Percentiles rank a stretch among this genome's conserved stretches.
phyloP scores from a whole-genome alignment of 495 filamentous ascomycete genomes.

The Neurospora intermedia region DNA sequence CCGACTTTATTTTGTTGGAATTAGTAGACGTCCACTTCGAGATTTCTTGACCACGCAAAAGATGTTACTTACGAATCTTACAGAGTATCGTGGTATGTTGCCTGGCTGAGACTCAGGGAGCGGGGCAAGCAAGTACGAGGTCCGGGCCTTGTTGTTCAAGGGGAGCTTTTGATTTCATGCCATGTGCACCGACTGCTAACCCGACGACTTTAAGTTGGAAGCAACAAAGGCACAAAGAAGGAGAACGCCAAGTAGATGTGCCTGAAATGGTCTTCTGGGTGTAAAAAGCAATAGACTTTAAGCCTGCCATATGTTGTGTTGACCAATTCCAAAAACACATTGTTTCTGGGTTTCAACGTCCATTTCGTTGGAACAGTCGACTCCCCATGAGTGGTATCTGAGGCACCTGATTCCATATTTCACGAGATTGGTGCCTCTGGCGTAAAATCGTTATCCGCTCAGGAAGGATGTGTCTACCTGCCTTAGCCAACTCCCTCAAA shows the following conservation, averaged over 20 bases:
- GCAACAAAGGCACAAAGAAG: not conserved
- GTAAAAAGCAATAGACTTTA: not conserved
- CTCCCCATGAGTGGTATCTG: not conserved
- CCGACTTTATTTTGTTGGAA: not conserved
- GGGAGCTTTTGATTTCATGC: not conserved
- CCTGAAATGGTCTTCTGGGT: not conserved
- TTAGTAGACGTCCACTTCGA: not conserved
- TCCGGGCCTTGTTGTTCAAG: not conserved
- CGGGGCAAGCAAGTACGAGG: not conserved
- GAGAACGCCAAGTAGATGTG: not conserved
- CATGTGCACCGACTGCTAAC: not conserved
- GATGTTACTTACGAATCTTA: not conserved
- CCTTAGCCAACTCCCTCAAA: not conserved
- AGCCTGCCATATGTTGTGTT: not conserved
- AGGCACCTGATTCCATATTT: not conserved
- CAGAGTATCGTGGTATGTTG: not conserved
- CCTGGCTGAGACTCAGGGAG: not conserved
- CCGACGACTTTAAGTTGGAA: not conserved
- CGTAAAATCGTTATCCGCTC: not conserved
- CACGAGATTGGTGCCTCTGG: not conserved
- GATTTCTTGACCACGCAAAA: not conserved
- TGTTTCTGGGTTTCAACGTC: not conserved
- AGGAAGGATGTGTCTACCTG: not conserved
- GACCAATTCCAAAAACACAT: not conserved
- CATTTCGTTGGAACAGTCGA: not conserved